Base-by-base conservation (phyloP, 768 basidiomycete genomes). In the Tricholoma saponaceum region DNA sequence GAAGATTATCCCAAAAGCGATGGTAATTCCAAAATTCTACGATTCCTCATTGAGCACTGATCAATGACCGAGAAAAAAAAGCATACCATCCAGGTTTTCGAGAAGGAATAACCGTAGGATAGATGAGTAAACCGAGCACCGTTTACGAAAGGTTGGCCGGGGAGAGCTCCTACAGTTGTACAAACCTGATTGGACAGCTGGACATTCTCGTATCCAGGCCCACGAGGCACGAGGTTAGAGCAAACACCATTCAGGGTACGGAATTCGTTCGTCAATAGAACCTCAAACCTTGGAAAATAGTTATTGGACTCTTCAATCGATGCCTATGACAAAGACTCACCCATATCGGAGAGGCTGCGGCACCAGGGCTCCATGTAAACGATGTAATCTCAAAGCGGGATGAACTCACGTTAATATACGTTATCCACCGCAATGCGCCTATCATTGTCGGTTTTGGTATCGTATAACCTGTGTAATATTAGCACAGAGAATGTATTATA, bases 201-300 rank as follows among this genome's bases (percentile, higher is more conserved):
- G 39, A 87, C 67, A 20, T 74, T 73, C 60, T 81, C 81, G 60
- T 90, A 90, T 0, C 83, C 82, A 0, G 86, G 73, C 0, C 88
- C 87, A 3, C 72, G 76, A 3, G 89, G 86, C 0, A 86, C 83
- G 8, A 89, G 73, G 37, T 74, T 69, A 23, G 86, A 73, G 64
- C 87, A 87, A 16, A 71, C 65, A 43, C 86, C 90, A 18, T 87
- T 69, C 5, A 89, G 70, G 0, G 82, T 85, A 61, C 80, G 83
- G 72, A 95, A 93, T 69, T 96, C 92, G 70, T 94, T 95, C 18
- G 83, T 76, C 67, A 95, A 77, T 41, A 93, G 68, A 0, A 80
- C 77, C 59, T 92, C 89, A 67, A 95, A 94, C 0, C 44, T 46
- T 16, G 10, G 44, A 1, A 28, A 28, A 8, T 46, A 46, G 12